phyloP scores from a whole-genome alignment of 192 early-diverging fungal genomes.

The Coemansia sp. region DNA sequence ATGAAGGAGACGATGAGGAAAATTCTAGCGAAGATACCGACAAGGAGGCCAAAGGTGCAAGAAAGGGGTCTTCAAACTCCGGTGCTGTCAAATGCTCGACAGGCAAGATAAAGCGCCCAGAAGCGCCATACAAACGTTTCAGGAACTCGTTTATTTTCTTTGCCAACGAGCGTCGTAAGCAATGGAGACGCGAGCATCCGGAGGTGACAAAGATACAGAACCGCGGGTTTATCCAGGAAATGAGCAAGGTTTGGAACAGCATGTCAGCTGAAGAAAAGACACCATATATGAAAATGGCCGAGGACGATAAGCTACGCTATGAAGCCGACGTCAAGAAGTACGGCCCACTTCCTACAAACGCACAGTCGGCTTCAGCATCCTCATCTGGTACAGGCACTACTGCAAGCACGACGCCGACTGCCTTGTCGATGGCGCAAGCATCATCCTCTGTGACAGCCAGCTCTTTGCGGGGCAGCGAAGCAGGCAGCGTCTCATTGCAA shows the following conservation, averaged over 20 bases:
- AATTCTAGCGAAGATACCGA: slow-evolving; percentile 2
- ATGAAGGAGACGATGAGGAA: slow-evolving; percentile 27
- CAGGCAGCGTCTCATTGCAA: not conserved
- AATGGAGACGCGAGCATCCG: slow-evolving; percentile 31
- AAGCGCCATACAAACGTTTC: slow-evolving; percentile 48
- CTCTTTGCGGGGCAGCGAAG: not conserved
- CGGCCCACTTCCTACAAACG: slow-evolving; percentile 26
- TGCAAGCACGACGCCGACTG: not conserved
- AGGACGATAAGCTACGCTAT: slow-evolving; percentile 49
- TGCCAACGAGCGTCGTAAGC: slow-evolving; percentile 49
- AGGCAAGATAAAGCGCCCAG: slow-evolving; percentile 12
- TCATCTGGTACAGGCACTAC: not conserved
- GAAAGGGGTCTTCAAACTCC: not conserved
- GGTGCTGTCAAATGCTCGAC: slow-evolving; percentile 6
- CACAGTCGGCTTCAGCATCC: not conserved
- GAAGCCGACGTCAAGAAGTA: slow-evolving; percentile 48
- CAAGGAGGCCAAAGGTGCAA: not conserved
- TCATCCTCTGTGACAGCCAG: not conserved
- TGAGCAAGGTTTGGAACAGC: slow-evolving; percentile 50
- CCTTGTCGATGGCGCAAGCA: not conserved
- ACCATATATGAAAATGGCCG: slow-evolving; percentile 47
- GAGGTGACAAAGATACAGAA: slow-evolving; percentile 46
- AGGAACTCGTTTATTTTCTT: slow-evolving; percentile 56
- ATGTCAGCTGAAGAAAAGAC: slow-evolving; percentile 38
- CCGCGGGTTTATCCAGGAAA: slow-evolving; percentile 49